Conservation (phyloP, 1,284 basidiomycete species). For the Singerocomus rubriflavus region DNA sequence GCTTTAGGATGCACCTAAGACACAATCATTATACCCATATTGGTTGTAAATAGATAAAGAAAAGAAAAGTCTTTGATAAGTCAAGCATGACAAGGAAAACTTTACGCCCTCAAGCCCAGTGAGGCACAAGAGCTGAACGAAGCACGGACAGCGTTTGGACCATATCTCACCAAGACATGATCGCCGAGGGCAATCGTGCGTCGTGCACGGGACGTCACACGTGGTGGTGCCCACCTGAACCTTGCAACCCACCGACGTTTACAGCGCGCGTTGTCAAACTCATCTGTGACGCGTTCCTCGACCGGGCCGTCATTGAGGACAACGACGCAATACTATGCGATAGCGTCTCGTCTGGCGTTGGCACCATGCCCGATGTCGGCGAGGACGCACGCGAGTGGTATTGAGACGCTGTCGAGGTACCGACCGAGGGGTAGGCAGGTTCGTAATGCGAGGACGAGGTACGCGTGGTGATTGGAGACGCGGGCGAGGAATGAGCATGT, state of each 20-base stretch:
- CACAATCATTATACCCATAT: background rate
- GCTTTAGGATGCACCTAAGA: too few relatives aligned
- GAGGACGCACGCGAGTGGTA: slow-evolving; percentile 37
- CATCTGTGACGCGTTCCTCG: slow-evolving; percentile 62
- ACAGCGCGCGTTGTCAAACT: slow-evolving; percentile 48
- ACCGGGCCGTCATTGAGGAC: slow-evolving; percentile 42
- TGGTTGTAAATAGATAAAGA: background rate
- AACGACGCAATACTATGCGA: slow-evolving; percentile 16
- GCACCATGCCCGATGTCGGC: slow-evolving; percentile 31
- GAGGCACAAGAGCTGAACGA: background rate
- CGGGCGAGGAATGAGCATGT: slow-evolving; percentile 23
- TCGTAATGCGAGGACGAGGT: slow-evolving; percentile 20
- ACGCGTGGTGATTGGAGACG: slow-evolving; percentile 20
- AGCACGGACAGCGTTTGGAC: background rate
- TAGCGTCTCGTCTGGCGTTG: slow-evolving; percentile 23
- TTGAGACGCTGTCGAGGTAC: slow-evolving; percentile 31
- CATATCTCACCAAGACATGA: background rate
- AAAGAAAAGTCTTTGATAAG: background rate
- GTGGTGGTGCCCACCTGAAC: slow-evolving; percentile 15
- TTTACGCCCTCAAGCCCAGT: background rate
- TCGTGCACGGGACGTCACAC: slow-evolving; percentile 1
- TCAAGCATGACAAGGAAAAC: background rate
- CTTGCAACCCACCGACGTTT: slow-evolving; percentile 35
- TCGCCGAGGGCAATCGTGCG: background rate
- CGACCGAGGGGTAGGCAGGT: slow-evolving; percentile 18